Evolutionary conservation across 257 asterid genomes (phyloP).

Genomic region (Solanum habrochaites): DNA sequence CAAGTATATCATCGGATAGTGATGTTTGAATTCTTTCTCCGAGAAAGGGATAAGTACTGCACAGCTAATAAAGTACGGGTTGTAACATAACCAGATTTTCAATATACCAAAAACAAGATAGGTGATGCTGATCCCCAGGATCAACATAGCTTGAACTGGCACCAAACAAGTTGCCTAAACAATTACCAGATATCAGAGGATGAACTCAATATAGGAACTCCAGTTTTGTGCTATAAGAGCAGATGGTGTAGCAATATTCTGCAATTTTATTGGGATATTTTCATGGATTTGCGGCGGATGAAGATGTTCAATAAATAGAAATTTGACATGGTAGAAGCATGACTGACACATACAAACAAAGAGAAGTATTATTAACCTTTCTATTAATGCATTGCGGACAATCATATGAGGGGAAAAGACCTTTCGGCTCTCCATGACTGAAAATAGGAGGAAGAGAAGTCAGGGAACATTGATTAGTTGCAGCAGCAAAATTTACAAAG

Average conservation of each 20-base stretch:
- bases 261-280: not conserved
- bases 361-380: slow-evolving; percentile 22
- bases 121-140: not conserved
- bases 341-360: not conserved
- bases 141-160: not conserved
- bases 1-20: not conserved
- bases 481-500: slow-evolving; percentile 3
- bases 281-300: not conserved
- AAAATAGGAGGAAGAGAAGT: not conserved
- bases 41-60: not conserved
- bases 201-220: not conserved
- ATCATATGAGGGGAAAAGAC: slow-evolving; percentile 23
- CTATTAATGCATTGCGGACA: slow-evolving; percentile 35
- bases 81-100: not conserved
- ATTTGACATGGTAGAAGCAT: not conserved
- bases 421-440: slow-evolving; percentile 35
- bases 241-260: not conserved
- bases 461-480: not conserved
- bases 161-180: not conserved
- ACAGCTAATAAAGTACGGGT: not conserved
- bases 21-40: not conserved
- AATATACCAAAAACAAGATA: not conserved
- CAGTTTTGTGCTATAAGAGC: not conserved
- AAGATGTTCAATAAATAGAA: not conserved
- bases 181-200: not conserved